Evolutionary conservation across 768 basidiomycete genomes (phyloP), one percentile per base, ranked within the genome.

Genomic region (Nidularia pulvinata): DNA sequence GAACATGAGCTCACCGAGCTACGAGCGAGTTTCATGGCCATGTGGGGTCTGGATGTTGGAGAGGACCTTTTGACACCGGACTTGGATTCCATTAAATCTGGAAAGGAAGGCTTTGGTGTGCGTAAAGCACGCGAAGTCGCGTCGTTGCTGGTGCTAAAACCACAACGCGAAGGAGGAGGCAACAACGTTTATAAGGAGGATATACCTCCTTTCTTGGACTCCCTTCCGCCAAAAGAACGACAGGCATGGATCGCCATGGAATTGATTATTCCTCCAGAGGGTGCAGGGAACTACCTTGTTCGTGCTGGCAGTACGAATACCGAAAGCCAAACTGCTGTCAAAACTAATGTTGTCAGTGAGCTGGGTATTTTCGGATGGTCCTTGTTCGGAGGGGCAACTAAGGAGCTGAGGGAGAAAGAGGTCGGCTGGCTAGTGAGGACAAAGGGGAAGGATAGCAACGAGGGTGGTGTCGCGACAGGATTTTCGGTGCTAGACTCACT

Each of bases 161-260:
- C 96, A 0, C 96, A 98, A 67, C 81, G 95, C n/a, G 96, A 99
- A 74, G 96, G 96, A 1, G 96, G 96, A 1, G 96, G 96, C 6
- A 97, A 98, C 62, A 99, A 99, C 61, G 81, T 98, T 25, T 98
- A 98, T 71, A 89, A 90, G 55, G 74, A 74, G 2, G 84, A 86
- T 47, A 96, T 98, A 48, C 91, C 91, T 0, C 57, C 74, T 0
- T 94, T 93, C 69, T 73, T 99, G 2, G 83, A 86, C 11, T 62
- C 62, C 5, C 74, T 98, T 2, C 80, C 81, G 0, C 67, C 61
- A 1, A 63, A 74, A 50, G 90, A 91, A 62, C 80, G 87, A 6
- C 79, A 84, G 57, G 94, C 91, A 2, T 99, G 96, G 91, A 94
- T 98, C 51, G 90, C 95, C 33, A 98, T 98, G 96, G 87, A 89